Base-by-base conservation (phyloP, 495 filamentous ascomycete species). In the Aspergillus baeticus region DNA sequence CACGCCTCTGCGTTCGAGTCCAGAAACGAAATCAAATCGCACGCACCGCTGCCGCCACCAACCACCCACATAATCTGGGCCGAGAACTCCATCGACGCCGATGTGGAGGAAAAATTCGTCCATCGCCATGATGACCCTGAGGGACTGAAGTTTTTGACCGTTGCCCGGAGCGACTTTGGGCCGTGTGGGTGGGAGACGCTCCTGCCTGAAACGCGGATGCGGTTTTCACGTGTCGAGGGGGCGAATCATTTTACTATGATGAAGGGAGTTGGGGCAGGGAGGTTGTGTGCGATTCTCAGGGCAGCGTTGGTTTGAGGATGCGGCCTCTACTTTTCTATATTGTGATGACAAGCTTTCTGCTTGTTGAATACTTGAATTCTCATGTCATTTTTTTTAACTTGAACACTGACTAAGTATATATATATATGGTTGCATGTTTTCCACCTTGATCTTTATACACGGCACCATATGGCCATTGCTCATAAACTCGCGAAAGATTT, bases 151-250 rank as follows among this genome's bases (percentile, higher is more conserved):
- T 95, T 89, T 84, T 72, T 95, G 26, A 75, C 93, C 5, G 84
- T 91, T 66, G 87, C 92, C 73, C 77, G 88, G 38, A 83, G 84
- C 0, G 85, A 92, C 63, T 89, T 96, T 57, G 85, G 86, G 8
- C 82, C 87, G 39, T 89, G 91, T 69, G 79, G 83, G 37, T 96
- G 91, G 91, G 88, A 88, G 56, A 85, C 88, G 52, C 84, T 89
- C 20, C 71, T 91, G 21, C 86, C 56, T 71, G 11, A 69, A 83
- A 54, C 89, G 89, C 65, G 82, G 91, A 61, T 67, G 68, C 77
- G 92, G 72, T 81, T 86, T 74, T 36, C 69, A 65, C 0, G 51
- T 74, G 17, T 68, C 74, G 62, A 76, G 31, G 71, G 57, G 33
- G 72, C 71, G 10, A 76, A 76, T 31, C 72, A 76, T 51, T 76